Percentiles rank a stretch among this genome's conserved stretches.
Conservation (phyloP, 345 rosid species). For the Linum usitatissimum region DNA sequence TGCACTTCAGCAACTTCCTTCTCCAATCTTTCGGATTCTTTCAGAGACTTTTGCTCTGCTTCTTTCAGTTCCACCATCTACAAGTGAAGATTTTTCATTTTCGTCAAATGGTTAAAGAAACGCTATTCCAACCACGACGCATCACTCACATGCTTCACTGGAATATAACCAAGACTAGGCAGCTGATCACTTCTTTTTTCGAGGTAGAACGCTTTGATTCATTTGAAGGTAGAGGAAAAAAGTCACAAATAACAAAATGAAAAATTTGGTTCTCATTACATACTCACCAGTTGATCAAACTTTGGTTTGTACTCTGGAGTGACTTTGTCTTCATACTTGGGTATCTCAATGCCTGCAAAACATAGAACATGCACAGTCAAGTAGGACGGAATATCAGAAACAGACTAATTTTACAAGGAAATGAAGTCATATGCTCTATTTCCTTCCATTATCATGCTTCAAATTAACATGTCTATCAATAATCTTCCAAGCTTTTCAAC, state of each 20-base stretch:
- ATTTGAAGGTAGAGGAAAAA: neutral
- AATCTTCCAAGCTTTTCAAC: neutral
- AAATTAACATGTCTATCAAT: neutral
- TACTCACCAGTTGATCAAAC: constrained; percentile 1
- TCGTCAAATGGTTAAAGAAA: neutral
- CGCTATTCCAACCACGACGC: no score
- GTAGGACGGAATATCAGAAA: no score
- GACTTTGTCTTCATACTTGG: constrained; percentile 76
- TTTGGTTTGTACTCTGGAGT: constrained; percentile 67
- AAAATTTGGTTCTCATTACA: neutral
- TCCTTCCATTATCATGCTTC: neutral
- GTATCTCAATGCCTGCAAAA: constrained; percentile 67
- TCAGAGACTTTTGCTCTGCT: constrained; percentile 70
- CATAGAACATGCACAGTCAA: neutral
- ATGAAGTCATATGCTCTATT: neutral
- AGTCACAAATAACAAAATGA: neutral
- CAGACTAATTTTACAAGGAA: no score
- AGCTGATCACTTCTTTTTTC: no score
- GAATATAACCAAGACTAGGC: no score
- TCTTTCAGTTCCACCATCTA: constrained; percentile 89
- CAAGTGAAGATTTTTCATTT: neutral
- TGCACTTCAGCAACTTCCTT: constrained; percentile 78
- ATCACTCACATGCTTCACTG: no score
- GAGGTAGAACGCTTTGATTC: no score
- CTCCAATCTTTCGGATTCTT: constrained; percentile 73